These are phyloP conservation scores for Aphanomyces astaci DNA, from an alignment of 352 stramenopile species.

Conservation along the genomic window DNA sequence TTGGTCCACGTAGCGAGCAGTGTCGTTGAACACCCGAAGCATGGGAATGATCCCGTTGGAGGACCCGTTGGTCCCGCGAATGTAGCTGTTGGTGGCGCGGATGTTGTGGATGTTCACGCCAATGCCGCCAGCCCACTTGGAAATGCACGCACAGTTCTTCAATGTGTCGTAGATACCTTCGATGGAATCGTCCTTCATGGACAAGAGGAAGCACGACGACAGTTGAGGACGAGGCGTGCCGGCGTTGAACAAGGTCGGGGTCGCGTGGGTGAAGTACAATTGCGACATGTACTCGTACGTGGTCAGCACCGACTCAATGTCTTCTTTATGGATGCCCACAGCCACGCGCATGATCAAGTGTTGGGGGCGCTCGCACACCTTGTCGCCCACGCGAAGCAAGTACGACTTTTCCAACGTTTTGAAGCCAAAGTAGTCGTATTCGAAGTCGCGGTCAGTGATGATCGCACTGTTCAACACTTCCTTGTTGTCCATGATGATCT, in stretches of 20 bases:
- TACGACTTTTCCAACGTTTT: conserved; percentile 98
- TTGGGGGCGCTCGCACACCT: conserved; percentile 96
- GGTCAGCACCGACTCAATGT: conserved; percentile 91
- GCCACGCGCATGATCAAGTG: conserved; percentile 99
- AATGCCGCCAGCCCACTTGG: conserved; percentile 98
- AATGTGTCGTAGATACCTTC: conserved; percentile 99
- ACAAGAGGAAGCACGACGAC: conserved; percentile 96
- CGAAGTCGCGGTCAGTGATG: conserved; percentile 97
- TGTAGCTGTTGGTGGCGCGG: conserved; percentile 95
- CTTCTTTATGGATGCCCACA: conserved; percentile 95
- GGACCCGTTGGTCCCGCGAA: conserved; percentile 96
- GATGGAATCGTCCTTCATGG: conserved; percentile 98
- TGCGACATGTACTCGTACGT: conserved; percentile 98
- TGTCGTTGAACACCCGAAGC: conserved; percentile 99
- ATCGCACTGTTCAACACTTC: conserved; percentile 95
- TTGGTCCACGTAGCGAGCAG: conserved; percentile 98
- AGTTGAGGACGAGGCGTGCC: conserved; percentile 97
- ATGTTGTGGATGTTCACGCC: conserved; percentile 98
- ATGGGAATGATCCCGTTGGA: conserved; percentile 99
- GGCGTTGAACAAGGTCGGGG: conserved; percentile 99
- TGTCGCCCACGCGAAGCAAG: conserved; percentile 92
- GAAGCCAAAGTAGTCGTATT: conserved; percentile 99
- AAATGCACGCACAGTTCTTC: conserved; percentile 98
- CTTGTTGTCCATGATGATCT: conserved; percentile 93
- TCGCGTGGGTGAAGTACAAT: conserved; percentile 97